These are phyloP conservation scores for Oldenlandia corymbosa DNA, from an alignment of 257 asterid species.

Conservation along the genomic window DNA sequence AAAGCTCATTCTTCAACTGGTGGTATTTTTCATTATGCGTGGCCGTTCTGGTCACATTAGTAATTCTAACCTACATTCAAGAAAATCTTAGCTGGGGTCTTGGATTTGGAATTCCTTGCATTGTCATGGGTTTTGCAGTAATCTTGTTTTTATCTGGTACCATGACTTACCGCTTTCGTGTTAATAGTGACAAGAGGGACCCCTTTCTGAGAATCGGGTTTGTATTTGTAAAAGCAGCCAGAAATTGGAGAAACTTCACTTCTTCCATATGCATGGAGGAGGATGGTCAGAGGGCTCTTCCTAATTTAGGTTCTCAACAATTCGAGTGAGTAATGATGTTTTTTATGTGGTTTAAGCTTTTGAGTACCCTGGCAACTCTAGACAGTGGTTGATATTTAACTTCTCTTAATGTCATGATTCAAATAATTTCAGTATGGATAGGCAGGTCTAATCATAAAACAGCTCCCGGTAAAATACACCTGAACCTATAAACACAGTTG, in stretches of 20 bases:
- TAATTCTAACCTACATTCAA: constrained; percentile 21
- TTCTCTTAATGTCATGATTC: too few relatives aligned
- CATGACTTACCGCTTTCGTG: constrained; percentile 18
- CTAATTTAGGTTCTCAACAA: constrained; percentile 20
- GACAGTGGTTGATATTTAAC: too few relatives aligned
- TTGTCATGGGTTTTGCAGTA: constrained; percentile 22
- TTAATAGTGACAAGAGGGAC: constrained; percentile 10
- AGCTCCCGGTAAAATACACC: neutral
- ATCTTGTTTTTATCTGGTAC: constrained; percentile 23
- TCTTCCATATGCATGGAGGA: constrained; percentile 3
- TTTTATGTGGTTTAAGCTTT: neutral
- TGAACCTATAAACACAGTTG: neutral
- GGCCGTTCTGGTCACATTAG: constrained; percentile 4
- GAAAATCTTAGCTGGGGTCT: constrained; percentile 34
- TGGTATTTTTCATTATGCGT: constrained; percentile 25
- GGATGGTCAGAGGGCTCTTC: constrained; percentile 12
- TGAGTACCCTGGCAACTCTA: too few relatives aligned
- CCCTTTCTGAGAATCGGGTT: constrained; percentile 19
- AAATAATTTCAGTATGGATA: too few relatives aligned
- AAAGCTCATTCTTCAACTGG: constrained; percentile 31
- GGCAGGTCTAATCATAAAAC: too few relatives aligned
- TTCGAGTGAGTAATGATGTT: constrained; percentile 15
- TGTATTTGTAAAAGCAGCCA: constrained; percentile 19
- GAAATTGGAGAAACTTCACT: constrained; percentile 13
- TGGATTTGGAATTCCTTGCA: constrained; percentile 35